Conservation (phyloP, 2,329 filamentous ascomycete genomes). For the Verticillium nubilum region DNA sequence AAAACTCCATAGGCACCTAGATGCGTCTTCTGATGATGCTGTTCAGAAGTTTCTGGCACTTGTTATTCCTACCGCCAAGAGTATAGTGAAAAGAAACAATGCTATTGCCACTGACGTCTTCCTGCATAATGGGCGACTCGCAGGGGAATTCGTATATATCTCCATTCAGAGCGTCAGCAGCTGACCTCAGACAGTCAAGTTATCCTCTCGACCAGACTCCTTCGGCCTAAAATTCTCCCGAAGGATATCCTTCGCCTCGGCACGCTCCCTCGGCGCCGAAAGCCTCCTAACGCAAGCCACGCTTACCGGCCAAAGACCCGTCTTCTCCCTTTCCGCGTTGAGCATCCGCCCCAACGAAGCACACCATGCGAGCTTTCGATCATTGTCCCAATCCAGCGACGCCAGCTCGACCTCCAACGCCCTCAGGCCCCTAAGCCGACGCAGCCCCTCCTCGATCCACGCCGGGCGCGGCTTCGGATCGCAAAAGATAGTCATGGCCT, state of each 20-base stretch:
- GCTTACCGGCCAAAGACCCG: background rate
- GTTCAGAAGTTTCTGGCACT: too few relatives aligned
- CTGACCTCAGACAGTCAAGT: background rate
- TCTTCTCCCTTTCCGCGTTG: conserved; percentile 10
- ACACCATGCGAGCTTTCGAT: conserved; percentile 30
- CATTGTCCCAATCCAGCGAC: conserved; percentile 22
- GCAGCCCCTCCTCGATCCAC: conserved; percentile 28
- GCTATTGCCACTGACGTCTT: too few relatives aligned
- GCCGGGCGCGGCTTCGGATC: conserved; percentile 7
- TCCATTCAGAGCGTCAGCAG: background rate
- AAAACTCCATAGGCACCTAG: too few relatives aligned
- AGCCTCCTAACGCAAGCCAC: background rate
- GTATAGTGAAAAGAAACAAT: too few relatives aligned
- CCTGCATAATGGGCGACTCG: too few relatives aligned
- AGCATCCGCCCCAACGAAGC: conserved; percentile 21
- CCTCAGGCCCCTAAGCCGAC: conserved; percentile 22
- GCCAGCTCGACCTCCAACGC: conserved; percentile 35
- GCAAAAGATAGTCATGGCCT: conserved; percentile 19
- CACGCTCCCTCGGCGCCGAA: background rate
- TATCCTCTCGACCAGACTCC: background rate
- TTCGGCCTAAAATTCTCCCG: background rate
- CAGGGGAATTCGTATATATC: too few relatives aligned
- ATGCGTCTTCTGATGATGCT: too few relatives aligned
- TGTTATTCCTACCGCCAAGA: too few relatives aligned
- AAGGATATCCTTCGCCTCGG: background rate